phyloP scores from a whole-genome alignment of 257 asterid species.

The Nicotiana benthamiana region DNA sequence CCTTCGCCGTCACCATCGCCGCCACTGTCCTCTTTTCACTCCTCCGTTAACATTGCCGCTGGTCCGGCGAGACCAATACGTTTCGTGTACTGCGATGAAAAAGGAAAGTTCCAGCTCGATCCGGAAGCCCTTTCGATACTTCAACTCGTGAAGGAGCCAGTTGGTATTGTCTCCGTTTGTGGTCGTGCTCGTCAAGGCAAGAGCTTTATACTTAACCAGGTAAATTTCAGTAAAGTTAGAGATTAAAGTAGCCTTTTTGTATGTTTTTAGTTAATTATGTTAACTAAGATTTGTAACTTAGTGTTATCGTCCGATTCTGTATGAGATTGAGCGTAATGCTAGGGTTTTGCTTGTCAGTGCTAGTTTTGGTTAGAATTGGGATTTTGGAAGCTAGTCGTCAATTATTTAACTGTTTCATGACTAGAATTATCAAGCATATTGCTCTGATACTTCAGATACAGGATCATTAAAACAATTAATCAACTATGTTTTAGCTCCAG shows the following conservation, averaged over 20 bases:
- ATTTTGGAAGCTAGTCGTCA: background rate
- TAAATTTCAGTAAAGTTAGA: slow-evolving; percentile 9
- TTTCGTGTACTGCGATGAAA: slow-evolving; percentile 76
- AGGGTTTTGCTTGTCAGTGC: background rate
- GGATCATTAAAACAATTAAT: background rate
- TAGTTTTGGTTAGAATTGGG: background rate
- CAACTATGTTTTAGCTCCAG: background rate
- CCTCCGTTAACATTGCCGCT: slow-evolving; percentile 33
- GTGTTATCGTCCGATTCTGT: background rate
- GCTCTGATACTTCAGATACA: background rate
- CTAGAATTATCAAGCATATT: background rate
- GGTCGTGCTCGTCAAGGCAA: slow-evolving; percentile 99
- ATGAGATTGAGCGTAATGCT: background rate
- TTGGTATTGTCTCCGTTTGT: slow-evolving; percentile 93
- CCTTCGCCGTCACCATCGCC: slow-evolving; percentile 29
- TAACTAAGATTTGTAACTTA: background rate
- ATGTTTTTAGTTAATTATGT: background rate
- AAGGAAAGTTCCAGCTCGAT: slow-evolving; percentile 86
- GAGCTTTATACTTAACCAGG: slow-evolving; percentile 88
- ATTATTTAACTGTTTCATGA: background rate
- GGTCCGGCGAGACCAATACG: slow-evolving; percentile 97
- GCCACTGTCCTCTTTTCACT: slow-evolving; percentile 27
- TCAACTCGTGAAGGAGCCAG: slow-evolving; percentile 90
- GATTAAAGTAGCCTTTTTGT: too few relatives aligned
- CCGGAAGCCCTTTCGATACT: slow-evolving; percentile 94